Base-by-base conservation (phyloP, 176 grass and related monocot genomes). In the Aegilops speltoides region DNA sequence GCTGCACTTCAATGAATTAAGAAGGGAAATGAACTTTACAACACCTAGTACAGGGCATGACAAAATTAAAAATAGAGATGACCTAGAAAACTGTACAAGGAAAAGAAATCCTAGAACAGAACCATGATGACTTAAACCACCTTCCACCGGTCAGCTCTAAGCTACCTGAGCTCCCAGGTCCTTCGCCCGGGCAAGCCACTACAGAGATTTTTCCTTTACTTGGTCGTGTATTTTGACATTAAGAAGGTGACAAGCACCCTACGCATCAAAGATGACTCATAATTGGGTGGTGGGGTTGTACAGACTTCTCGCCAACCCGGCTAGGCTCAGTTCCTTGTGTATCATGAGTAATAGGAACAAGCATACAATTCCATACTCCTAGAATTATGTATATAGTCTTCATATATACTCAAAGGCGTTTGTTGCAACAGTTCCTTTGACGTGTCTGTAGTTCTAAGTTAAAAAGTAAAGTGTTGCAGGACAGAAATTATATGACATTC, bases 301-400 rank as follows among this genome's bases (percentile, higher is more conserved):
- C 46, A 77, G 16, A 56, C 25, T 3, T 32, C 73, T 45, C 45
- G 11, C 45, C 73, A 52, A 19, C 43, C 46, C 1, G 10, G 41
- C 72, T 75, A 50, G 41, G 24, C 41, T 28, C 41, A 17, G 72
- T 50, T 52, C 15, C 16, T 54, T 54, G 9, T 82, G 28, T 57
- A 70, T 70, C 64, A 82, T 16, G 45, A 82, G 43, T 54, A 24
- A n/a, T 56, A 78, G 20, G n/a, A 66, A 33, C 79, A 81, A 10
- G 17, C 68, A 54, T 3, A 16, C 3, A 52, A 33, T 11, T 6
- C 12, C 63, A 68, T 81, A n/a, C 17, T 50, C 41, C 25, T 68
- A 68, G 63, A 40, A 45, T 33, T 48, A 67, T 81, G 64, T 50
- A 38, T 71, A 32, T 50, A 22, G 20, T 16, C 37, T 45, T 31